These are phyloP conservation scores for Boletellus ananiceps DNA, from an alignment of 768 basidiomycete genomes.

Conservation along the genomic window DNA sequence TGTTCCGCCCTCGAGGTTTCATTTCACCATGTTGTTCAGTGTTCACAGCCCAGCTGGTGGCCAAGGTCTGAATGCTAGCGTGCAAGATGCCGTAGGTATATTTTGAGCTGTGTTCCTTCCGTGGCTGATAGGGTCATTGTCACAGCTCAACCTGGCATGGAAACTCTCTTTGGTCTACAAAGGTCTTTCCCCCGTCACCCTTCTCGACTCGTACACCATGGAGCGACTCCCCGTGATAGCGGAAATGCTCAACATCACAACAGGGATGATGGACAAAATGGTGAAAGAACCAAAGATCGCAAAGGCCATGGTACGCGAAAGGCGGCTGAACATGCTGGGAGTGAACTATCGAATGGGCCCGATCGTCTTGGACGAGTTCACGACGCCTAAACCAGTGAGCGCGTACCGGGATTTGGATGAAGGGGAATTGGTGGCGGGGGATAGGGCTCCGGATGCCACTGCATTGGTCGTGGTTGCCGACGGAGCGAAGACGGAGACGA, in stretches of 20 bases:
- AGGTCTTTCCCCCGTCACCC: constrained; percentile 28
- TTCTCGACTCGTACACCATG: constrained; percentile 38
- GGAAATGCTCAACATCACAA: constrained; percentile 40
- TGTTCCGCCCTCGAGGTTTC: neutral
- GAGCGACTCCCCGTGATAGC: constrained; percentile 46
- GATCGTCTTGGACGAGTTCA: constrained; percentile 38
- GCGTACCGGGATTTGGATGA: constrained; percentile 8
- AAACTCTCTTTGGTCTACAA: constrained; percentile 42
- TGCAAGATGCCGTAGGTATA: constrained; percentile 36
- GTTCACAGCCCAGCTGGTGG: constrained; percentile 22
- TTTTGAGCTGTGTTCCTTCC: neutral
- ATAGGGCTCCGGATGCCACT: constrained; percentile 16
- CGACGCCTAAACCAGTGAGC: neutral
- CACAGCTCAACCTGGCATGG: constrained; percentile 41
- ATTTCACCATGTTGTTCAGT: constrained; percentile 3
- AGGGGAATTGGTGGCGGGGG: constrained; percentile 6
- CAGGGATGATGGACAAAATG: constrained; percentile 15
- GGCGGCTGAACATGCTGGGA: constrained; percentile 39
- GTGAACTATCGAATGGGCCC: constrained; percentile 52
- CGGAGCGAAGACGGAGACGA: neutral
- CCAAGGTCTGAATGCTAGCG: constrained; percentile 35
- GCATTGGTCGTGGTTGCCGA: neutral
- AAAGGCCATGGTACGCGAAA: neutral
- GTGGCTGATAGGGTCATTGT: neutral
- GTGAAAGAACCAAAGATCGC: neutral